Evolutionary conservation across 345 rosid genomes (phyloP).

Genomic region (Hirschfeldia incana): DNA sequence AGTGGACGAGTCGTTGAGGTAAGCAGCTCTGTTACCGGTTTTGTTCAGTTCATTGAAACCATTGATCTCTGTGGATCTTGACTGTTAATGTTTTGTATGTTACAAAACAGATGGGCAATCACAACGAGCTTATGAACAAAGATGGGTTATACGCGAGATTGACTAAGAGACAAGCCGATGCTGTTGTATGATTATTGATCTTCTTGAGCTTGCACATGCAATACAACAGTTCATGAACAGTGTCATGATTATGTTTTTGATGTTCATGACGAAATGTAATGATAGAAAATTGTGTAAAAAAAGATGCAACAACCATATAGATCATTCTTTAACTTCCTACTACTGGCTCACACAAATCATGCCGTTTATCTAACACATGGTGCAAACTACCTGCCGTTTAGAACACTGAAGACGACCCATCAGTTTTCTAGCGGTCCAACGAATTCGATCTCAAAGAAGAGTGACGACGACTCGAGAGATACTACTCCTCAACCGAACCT

Average conservation of each 20-base stretch:
- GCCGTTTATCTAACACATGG: neutral
- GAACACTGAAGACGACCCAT: neutral
- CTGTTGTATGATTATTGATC: conserved; percentile 65
- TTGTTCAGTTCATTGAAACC: conserved; percentile 2
- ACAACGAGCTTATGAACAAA: conserved; percentile 68
- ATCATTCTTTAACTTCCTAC: neutral
- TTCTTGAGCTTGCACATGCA: conserved; percentile 14
- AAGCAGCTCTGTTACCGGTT: conserved; percentile 10
- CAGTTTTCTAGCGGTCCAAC: neutral
- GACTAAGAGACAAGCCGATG: conserved; percentile 86
- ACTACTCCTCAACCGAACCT: no score
- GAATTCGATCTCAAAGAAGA: no score
- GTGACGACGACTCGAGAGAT: no score
- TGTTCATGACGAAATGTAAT: neutral
- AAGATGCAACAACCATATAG: neutral
- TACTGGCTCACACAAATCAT: neutral
- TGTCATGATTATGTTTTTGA: conserved; percentile 38
- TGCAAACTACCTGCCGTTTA: neutral
- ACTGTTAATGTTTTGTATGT: conserved; percentile 4
- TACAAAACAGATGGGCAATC: conserved; percentile 69
- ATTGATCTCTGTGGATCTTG: neutral
- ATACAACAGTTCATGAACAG: conserved; percentile 3
- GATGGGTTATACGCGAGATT: conserved; percentile 82
- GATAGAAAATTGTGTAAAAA: neutral
- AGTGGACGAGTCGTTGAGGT: conserved; percentile 83